Evolutionary conservation across 192 early-diverging fungal species (phyloP).

Genomic region (Backusella tarrabulga): DNA sequence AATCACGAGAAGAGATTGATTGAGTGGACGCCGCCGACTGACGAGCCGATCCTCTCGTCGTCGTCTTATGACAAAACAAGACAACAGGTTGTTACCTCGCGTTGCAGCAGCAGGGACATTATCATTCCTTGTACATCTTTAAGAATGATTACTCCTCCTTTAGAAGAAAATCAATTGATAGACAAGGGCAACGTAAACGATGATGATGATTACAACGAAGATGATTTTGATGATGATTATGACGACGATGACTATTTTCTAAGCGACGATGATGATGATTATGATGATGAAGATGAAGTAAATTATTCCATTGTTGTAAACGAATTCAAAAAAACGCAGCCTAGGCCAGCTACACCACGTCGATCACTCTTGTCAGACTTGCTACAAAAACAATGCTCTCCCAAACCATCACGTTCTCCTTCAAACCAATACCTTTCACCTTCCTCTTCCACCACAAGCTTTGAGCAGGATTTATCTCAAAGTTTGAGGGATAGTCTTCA

Average conservation of each 20-base stretch:
- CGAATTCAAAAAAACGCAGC: slow-evolving; percentile 12
- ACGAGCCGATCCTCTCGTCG: background rate
- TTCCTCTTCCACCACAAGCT: slow-evolving; percentile 5
- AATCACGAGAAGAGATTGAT: slow-evolving; percentile 3
- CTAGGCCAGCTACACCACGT: background rate
- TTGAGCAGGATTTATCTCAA: slow-evolving; percentile 10
- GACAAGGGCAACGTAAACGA: background rate
- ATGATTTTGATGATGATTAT: slow-evolving; percentile 7
- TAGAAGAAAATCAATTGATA: background rate
- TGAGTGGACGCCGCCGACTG: slow-evolving; percentile 2
- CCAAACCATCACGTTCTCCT: background rate
- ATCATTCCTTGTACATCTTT: background rate
- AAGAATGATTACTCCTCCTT: background rate
- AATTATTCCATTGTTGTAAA: slow-evolving; percentile 4
- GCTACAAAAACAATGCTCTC: background rate
- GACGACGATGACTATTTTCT: background rate
- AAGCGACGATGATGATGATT: background rate
- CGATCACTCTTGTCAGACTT: slow-evolving; percentile 11
- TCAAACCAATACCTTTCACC: background rate
- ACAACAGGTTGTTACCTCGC: background rate
- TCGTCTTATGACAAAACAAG: background rate
- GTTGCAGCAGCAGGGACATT: background rate
- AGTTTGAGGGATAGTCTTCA: background rate
- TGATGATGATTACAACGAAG: background rate
- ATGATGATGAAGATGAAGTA: background rate